Percentiles rank a stretch among this genome's conserved stretches.
These are phyloP conservation scores for Paramecium caudatum DNA, from an alignment of 73 alveolate species.

Conservation along the genomic window DNA sequence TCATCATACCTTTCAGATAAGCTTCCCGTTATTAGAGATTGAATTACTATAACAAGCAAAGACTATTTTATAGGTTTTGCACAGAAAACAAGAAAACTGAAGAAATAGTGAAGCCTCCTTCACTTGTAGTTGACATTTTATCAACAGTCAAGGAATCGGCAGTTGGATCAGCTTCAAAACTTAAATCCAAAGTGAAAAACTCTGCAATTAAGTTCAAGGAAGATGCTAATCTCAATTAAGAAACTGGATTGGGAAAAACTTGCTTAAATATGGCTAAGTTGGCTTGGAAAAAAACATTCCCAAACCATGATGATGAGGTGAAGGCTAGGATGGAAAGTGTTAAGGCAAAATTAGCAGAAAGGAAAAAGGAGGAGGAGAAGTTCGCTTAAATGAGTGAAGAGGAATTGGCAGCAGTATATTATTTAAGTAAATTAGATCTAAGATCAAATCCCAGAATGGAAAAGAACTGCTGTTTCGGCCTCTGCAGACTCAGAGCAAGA, in stretches of 20 bases:
- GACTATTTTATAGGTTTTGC: not conserved
- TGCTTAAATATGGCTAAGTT: constrained; percentile 52
- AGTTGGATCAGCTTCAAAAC: not conserved
- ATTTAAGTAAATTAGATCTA: constrained; percentile 35
- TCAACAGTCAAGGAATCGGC: constrained; percentile 40
- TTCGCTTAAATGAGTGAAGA: constrained; percentile 11
- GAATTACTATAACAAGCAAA: not conserved
- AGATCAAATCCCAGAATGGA: constrained; percentile 69
- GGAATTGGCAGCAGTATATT: constrained; percentile 43
- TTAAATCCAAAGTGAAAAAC: not conserved
- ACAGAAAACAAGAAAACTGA: constrained; percentile 58
- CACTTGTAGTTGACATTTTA: constrained; percentile 36
- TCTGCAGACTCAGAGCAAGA: not conserved
- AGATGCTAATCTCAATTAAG: constrained; percentile 38
- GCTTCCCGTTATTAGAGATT: not conserved
- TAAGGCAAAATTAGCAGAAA: constrained; percentile 52
- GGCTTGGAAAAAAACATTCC: constrained; percentile 69
- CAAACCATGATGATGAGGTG: constrained; percentile 51
- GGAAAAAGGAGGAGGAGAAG: constrained; percentile 54
- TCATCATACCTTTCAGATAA: not conserved
- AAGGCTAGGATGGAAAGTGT: constrained; percentile 61
- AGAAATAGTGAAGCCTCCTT: constrained; percentile 41
- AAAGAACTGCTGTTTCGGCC: constrained; percentile 27
- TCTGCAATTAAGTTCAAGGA: constrained; percentile 11
- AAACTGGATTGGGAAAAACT: constrained; percentile 22